Conservation (phyloP, 768 basidiomycete genomes). For the Podaxis sp. region DNA sequence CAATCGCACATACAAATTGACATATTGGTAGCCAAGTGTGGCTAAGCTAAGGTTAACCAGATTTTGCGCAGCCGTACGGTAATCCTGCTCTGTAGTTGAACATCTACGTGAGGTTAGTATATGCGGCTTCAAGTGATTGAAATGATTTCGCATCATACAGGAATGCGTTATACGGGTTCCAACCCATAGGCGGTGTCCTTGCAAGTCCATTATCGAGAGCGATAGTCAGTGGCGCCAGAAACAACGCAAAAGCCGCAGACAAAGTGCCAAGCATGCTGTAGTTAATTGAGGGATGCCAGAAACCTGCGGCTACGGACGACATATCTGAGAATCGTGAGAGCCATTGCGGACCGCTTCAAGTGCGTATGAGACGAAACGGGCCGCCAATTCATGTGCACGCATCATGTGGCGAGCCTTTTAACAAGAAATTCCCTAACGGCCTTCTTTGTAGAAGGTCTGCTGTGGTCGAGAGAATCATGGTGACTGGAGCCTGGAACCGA, state of each 20-base stretch:
- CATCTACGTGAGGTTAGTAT: conserved; percentile 26
- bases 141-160: conserved; percentile 22
- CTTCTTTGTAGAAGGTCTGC: background rate
- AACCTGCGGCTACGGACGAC: background rate
- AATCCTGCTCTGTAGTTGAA: conserved; percentile 36
- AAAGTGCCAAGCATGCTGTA: conserved; percentile 3
- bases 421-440: background rate
- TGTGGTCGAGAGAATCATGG: no score
- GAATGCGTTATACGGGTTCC: conserved; percentile 47
- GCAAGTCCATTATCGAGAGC: conserved; percentile 36
- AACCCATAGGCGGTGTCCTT: conserved; percentile 41
- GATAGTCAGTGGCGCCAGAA: conserved; percentile 12
- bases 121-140: background rate
- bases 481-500: no score
- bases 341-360: background rate
- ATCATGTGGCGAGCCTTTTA: conserved; percentile 1
- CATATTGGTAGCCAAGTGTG: conserved; percentile 35
- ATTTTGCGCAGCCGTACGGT: conserved; percentile 33
- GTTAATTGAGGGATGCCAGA: background rate
- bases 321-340: background rate
- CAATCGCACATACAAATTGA: conserved; percentile 32
- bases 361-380: background rate
- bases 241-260: background rate
- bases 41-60: conserved; percentile 33
- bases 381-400: conserved; percentile 6